Percentiles rank a stretch among this genome's conserved stretches.
These are phyloP conservation scores for Psilocybe tampanensis DNA, from an alignment of 768 basidiomycete species.

Conservation along the genomic window DNA sequence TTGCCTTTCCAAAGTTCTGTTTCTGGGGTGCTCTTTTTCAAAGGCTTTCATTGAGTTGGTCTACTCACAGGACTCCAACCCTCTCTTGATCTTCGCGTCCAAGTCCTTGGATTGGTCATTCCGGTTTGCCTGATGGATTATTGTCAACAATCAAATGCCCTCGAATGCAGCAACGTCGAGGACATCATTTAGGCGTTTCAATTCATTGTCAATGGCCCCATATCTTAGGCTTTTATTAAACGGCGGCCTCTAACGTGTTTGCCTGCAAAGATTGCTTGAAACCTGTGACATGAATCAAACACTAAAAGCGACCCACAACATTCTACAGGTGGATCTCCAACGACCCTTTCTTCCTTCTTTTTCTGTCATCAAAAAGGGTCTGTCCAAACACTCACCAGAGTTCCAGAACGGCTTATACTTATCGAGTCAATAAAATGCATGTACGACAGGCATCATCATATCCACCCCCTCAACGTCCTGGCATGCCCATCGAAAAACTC, in stretches of 20 bases:
- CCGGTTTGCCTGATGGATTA: neutral
- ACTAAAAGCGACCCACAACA: neutral
- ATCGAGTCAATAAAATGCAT: too few relatives aligned
- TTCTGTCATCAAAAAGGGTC: neutral
- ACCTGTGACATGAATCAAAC: too few relatives aligned
- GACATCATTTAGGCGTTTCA: too few relatives aligned
- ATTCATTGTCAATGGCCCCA: too few relatives aligned
- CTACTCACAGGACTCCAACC: neutral
- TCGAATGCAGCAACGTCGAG: neutral
- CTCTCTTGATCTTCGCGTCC: neutral
- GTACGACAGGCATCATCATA: too few relatives aligned
- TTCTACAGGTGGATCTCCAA: neutral
- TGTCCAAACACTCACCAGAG: constrained; percentile 1
- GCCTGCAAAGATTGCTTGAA: too few relatives aligned
- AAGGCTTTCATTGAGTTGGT: neutral
- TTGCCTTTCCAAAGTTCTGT: neutral
- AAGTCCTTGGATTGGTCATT: neutral
- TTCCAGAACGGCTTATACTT: too few relatives aligned
- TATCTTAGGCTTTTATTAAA: too few relatives aligned
- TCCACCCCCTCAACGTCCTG: neutral
- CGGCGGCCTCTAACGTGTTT: too few relatives aligned
- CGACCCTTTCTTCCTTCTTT: neutral
- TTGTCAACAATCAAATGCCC: neutral
- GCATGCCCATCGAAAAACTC: neutral
- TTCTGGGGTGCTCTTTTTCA: neutral